phyloP scores from a whole-genome alignment of 2,329 filamentous ascomycete genomes.

The Phaeosphaeriaceae sp. region DNA sequence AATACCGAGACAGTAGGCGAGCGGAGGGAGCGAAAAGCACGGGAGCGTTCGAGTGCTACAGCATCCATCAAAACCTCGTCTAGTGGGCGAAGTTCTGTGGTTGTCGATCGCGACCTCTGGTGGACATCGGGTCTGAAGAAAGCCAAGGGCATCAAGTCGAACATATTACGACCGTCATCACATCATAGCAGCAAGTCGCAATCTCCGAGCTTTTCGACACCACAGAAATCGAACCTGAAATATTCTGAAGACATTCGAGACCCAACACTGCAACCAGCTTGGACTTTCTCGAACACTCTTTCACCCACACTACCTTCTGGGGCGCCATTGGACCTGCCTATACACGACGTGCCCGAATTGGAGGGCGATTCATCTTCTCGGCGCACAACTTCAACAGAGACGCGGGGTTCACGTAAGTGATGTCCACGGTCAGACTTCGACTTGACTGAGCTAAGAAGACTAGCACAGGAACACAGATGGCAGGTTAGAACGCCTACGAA shows the following conservation, averaged over 20 bases:
- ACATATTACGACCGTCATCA: conserved; percentile 25
- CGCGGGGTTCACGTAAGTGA: conserved; percentile 36
- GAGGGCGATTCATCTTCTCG: conserved; percentile 41
- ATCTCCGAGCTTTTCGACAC: conserved; percentile 5
- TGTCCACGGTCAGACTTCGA: background rate
- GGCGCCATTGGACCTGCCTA: conserved; percentile 34
- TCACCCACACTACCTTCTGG: conserved; percentile 42
- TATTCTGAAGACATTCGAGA: conserved; percentile 27
- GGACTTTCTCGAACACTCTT: conserved; percentile 39
- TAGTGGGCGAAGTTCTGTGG: conserved; percentile 34
- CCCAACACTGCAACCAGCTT: conserved; percentile 36
- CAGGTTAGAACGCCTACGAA: conserved; percentile 28
- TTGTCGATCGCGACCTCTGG: conserved; percentile 37
- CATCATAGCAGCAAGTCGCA: conserved; percentile 22
- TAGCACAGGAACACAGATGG: conserved; percentile 36
- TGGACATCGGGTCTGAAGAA: conserved; percentile 44
- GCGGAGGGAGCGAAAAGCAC: conserved; percentile 43
- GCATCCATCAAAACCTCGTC: conserved; percentile 36
- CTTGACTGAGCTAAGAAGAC: background rate
- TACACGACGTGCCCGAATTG: conserved; percentile 36
- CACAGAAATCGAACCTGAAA: conserved; percentile 9
- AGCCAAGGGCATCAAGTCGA: conserved; percentile 34
- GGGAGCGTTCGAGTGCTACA: conserved; percentile 30
- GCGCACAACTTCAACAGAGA: conserved; percentile 35
- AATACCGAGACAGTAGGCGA: conserved; percentile 48